Base-by-base conservation (phyloP, 2,329 filamentous ascomycete genomes). In the Coniochaeta sp. region DNA sequence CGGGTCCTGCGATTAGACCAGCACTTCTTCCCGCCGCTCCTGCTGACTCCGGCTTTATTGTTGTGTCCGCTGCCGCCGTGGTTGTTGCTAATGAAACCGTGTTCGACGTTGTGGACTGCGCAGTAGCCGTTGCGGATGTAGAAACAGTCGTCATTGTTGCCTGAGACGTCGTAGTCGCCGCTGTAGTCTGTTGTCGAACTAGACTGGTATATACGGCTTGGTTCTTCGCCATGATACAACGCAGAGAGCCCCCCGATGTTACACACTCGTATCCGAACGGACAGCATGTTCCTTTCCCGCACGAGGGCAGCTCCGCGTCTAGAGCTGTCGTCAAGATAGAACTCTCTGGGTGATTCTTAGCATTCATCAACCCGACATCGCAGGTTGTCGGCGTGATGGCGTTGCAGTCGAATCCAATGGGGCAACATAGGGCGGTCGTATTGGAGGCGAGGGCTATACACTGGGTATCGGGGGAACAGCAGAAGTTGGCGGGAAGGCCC, bases 391-490 rank as follows among this genome's bases (percentile, higher is more conserved):
- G 46, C 27, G 22, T 3, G 24, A 61, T 57, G 1, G 20, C 18
- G 26, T n/a, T 22, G 45, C 58, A 61, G 28, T 38, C 18, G 2
- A 8, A 1, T 22, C 55, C 54, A 1, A 20, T 5, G 1, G 56
- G 54, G 38, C 59, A 61, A 49, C 59, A 61, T 16, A 59, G 18
- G 18, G 52, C 53, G 6, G 57, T 58, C 0, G 56, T 58, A 24
- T 56, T 55, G 49, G 51, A 27, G 12, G 50, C 48, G 10, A 53
- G 31, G 4, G 49, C 35, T 13, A 58, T 6, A 31, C 58, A 60
- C 0, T 24, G 26, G 31, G 14, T 50, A 13, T 22, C 22, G 3
- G 52, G 13, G 1, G 42, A n/a, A 48, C 58, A 60, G 50, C 56
- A 60, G 32, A 60, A 58, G 52, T 53, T 48, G 33, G 20, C 35